phyloP scores from a whole-genome alignment of 106 monocot species.

The Allium cepa region DNA sequence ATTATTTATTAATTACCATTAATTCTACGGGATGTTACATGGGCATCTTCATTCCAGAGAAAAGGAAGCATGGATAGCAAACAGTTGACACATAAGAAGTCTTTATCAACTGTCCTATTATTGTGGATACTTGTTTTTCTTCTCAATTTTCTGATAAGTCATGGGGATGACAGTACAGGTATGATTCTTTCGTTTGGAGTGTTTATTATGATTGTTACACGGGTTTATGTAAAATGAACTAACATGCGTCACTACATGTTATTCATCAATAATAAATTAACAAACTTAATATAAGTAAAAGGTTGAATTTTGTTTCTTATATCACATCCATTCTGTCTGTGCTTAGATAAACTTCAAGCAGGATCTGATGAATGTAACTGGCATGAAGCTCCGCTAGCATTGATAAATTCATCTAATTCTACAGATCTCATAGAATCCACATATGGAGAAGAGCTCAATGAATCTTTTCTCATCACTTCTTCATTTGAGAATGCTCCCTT shows the following conservation, averaged over 20 bases:
- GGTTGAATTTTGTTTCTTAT: too few species aligned
- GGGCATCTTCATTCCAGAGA: slow-evolving; percentile 13
- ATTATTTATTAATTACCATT: too few species aligned
- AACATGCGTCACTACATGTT: background rate
- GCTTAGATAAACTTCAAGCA: too few species aligned
- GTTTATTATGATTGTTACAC: too few species aligned
- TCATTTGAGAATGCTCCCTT: background rate
- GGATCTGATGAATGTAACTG: too few species aligned
- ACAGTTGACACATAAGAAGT: slow-evolving; percentile 30
- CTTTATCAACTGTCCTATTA: slow-evolving; percentile 32
- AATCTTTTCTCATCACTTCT: too few species aligned
- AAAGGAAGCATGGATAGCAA: slow-evolving; percentile 12
- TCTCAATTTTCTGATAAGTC: slow-evolving; percentile 45
- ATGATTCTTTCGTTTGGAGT: background rate
- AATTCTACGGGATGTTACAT: too few species aligned
- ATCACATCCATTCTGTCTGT: too few species aligned
- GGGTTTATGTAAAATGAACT: background rate
- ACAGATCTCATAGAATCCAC: background rate
- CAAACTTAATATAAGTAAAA: background rate
- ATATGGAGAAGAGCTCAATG: too few species aligned
- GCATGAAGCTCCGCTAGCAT: too few species aligned
- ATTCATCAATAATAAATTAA: background rate
- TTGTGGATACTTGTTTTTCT: slow-evolving; percentile 60
- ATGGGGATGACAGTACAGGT: slow-evolving; percentile 55
- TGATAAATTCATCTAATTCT: background rate